Evolutionary conservation across 148 eudicot species (phyloP), one percentile per base, ranked within the genome.

Genomic region (Cornus kousa): DNA sequence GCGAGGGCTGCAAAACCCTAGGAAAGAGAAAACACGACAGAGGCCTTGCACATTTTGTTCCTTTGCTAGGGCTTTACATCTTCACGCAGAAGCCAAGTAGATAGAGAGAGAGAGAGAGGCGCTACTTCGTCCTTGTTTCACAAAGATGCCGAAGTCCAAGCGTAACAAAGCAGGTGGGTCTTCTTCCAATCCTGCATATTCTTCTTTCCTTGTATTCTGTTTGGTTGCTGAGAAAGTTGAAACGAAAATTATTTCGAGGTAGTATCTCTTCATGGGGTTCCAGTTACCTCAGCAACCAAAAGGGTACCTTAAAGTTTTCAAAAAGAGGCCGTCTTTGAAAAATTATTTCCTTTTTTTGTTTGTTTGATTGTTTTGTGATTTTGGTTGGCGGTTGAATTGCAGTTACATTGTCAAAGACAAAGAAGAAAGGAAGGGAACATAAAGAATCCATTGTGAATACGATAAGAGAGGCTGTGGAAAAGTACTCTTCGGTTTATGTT

Each of bases 351-450:
- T 43, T 43, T 43, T 6, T 6, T 43, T 43, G 48, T 35, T 35
- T 35, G 48, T 43, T 62, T 72, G 59, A 23, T 62, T 70, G 16
- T 68, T 43, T 39, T 20, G 32, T 35, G 37, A 22, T 76, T 60
- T 32, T 17, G 19, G 67, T 74, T 73, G 16, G 16, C 66, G 59
- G 13, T 0, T 62, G 71, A 59, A 75, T 22, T 91, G 79, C 91
- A 95, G 97, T 95, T 81, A 95, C 97, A 31, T 67, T 95, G 48
- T 93, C 99, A 33, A 95, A 95, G 90, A 93, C 97, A 67, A 93
- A 95, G 93, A 95, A 93, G 88, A 95, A 93, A 79, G 97, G 97
- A 4, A 90, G 86, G 66, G 93, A 86, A 59, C 99, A 92, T 67
- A 95, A 95, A 77, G 97, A 93, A 77, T 83, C 80, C 5, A 84